Percentiles rank a stretch among this genome's conserved stretches.
Evolutionary conservation across 768 basidiomycete genomes (phyloP).

Genomic region (Boletus huronensis): DNA sequence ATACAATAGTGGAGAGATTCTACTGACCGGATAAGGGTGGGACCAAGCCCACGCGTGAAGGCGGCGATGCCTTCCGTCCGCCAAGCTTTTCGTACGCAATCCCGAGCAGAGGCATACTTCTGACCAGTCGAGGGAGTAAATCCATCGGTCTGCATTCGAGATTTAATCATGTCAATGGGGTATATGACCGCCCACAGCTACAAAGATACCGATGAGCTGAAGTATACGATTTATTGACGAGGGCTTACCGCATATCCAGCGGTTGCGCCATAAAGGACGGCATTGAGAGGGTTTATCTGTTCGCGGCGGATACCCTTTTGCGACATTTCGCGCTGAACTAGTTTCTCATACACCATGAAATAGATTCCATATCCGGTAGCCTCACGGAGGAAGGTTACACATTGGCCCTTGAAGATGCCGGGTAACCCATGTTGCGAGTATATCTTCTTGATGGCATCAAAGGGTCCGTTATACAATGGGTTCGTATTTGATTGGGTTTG

Average conservation of each 20-base stretch:
- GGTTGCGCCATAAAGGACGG: conserved; percentile 84
- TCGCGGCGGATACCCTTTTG: conserved; percentile 67
- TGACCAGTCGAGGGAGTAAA: conserved; percentile 71
- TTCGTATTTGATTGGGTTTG: conserved; percentile 85
- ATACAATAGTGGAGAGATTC: neutral
- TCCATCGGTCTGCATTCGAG: conserved; percentile 92
- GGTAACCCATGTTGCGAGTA: conserved; percentile 67
- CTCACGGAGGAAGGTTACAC: conserved; percentile 82
- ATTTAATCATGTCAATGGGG: conserved; percentile 95
- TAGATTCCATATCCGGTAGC: conserved; percentile 81
- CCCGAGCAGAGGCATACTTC: conserved; percentile 78
- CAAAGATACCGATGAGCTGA: conserved; percentile 8
- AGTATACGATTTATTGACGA: neutral
- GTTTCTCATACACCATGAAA: conserved; percentile 89
- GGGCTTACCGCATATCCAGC: conserved; percentile 85
- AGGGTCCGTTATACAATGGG: conserved; percentile 77
- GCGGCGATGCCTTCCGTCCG: conserved; percentile 77
- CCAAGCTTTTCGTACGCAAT: conserved; percentile 84
- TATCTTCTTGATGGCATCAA: conserved; percentile 86
- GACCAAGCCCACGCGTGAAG: conserved; percentile 87
- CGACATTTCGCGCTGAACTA: conserved; percentile 84
- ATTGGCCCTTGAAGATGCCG: conserved; percentile 92
- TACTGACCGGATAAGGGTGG: conserved; percentile 84
- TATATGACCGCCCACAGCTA: conserved; percentile 92
- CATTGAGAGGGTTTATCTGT: conserved; percentile 71